phyloP scores from a whole-genome alignment of 495 filamentous ascomycete genomes.

The Neurospora sp. region DNA sequence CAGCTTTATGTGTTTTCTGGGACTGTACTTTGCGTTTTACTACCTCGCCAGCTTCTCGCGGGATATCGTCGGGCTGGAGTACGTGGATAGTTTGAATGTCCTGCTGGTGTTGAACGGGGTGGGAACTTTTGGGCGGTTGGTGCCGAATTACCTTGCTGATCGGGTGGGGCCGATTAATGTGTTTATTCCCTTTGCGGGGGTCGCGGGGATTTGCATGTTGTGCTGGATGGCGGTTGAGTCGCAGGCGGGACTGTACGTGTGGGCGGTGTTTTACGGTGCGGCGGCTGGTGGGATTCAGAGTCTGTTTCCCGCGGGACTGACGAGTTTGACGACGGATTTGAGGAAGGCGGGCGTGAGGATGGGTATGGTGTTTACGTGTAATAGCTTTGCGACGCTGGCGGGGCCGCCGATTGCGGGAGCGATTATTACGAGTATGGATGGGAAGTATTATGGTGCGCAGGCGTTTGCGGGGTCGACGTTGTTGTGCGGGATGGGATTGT shows the following conservation, averaged over 20 bases:
- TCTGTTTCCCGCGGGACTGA: slow-evolving; percentile 24
- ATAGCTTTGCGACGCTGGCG: slow-evolving; percentile 60
- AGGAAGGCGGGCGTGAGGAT: slow-evolving; percentile 61
- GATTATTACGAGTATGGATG: slow-evolving; percentile 45
- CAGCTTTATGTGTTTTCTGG: slow-evolving; percentile 51
- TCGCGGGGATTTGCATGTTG: slow-evolving; percentile 4
- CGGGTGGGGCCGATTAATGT: slow-evolving; percentile 50
- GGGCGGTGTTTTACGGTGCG: slow-evolving; percentile 57
- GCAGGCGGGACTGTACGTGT: slow-evolving; percentile 44
- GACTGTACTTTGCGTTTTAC: slow-evolving; percentile 67
- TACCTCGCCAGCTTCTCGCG: slow-evolving; percentile 56
- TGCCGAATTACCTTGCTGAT: slow-evolving; percentile 59
- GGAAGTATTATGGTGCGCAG: slow-evolving; percentile 54
- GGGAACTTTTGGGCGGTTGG: slow-evolving; percentile 52
- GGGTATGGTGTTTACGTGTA: slow-evolving; percentile 74
- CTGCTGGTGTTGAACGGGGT: slow-evolving; percentile 66
- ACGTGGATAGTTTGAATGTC: slow-evolving; percentile 50
- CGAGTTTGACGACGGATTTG: slow-evolving; percentile 50
- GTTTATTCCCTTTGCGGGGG: slow-evolving; percentile 41
- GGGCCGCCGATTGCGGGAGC: slow-evolving; percentile 68
- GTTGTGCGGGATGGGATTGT: slow-evolving; percentile 29
- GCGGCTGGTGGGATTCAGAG: slow-evolving; percentile 56
- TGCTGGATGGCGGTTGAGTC: slow-evolving; percentile 25
- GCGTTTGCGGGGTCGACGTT: slow-evolving; percentile 45
- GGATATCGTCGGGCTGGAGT: slow-evolving; percentile 32